Base-by-base conservation (phyloP, 2,329 filamentous ascomycete species). In the Epichloe elymi region DNA sequence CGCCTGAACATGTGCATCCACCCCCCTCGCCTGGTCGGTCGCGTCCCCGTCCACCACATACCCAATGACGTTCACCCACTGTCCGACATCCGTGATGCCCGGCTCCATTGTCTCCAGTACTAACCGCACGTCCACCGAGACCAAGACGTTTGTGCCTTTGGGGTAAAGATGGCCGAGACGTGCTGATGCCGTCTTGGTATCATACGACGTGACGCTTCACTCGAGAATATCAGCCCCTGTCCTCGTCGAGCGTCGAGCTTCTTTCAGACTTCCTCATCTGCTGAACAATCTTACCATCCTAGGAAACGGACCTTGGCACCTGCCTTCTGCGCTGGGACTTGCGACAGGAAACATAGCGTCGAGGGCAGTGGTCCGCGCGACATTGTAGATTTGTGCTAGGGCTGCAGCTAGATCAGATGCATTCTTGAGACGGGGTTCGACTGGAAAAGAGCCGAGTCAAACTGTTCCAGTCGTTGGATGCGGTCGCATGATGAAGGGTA, bases 11-110 rank as follows among this genome's bases (percentile, higher is more conserved):
- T 69, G 61, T 30, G 75, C 66, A 14, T 30, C 37, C 19, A 36
- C 48, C 7, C 30, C 48, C 48, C 8, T 6, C n/a, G 5, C n/a
- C 17, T 10, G 12, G 12, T 37, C 48, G 20, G 36, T n/a, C 46
- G 30, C 46, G 11, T 8, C 17, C 15, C 35, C 17, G 12, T 51
- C 50, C 35, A 23, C 74, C 50, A 90, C 72, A 64, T 94, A 94
- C 5, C 90, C 91, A 57, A 96, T 79, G 3, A 96, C 75, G 63
- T 96, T 95, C 47, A 96, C 67, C 89, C 90, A 96, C 53, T 84
- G 76, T n/a, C 91, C 91, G 26, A 85, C 70, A 48, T 81, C 75
- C 49, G 85, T 75, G 48, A 86, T 74, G 51, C 82, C 75, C 20
- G 75, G 67, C 19, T 77, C 79, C 52, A 93, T 68, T 10, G 70